Conservation (phyloP, 768 basidiomycete species). For the Austroboletus festivus region DNA sequence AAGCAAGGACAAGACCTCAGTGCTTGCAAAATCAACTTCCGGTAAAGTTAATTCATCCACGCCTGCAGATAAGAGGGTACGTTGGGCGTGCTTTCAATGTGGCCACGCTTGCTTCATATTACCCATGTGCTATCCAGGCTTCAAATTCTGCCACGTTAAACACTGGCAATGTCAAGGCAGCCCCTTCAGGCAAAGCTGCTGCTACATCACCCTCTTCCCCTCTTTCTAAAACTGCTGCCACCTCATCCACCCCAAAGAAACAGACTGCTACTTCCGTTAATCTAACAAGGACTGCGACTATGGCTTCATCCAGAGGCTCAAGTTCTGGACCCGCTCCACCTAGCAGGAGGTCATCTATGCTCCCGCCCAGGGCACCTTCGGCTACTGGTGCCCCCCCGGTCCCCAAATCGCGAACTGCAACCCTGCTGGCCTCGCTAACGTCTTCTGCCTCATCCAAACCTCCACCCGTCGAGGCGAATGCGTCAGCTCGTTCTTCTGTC, state of each 20-base stretch:
- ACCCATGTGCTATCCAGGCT: constrained; percentile 43
- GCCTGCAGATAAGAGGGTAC: constrained; percentile 67
- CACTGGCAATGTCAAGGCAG: constrained; percentile 48
- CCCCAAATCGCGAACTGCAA: constrained; percentile 37
- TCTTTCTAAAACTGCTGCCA: constrained; percentile 28
- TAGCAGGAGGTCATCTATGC: constrained; percentile 31
- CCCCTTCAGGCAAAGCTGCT: constrained; percentile 42
- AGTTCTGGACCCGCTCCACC: constrained; percentile 32
- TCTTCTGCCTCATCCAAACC: constrained; percentile 21
- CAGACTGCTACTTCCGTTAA: constrained; percentile 26
- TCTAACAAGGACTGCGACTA: constrained; percentile 32
- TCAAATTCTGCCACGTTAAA: constrained; percentile 67
- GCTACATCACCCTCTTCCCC: constrained; percentile 30
- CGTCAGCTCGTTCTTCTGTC: constrained; percentile 44
- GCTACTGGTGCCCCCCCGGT: constrained; percentile 37
- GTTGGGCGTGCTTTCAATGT: constrained; percentile 20
- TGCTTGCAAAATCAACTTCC: constrained; percentile 41
- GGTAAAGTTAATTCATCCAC: constrained; percentile 51
- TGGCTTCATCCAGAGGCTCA: constrained; percentile 32
- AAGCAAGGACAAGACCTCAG: constrained; percentile 33
- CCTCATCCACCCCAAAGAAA: constrained; percentile 32
- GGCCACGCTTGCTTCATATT: constrained; percentile 22
- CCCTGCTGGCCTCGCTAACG: constrained; percentile 26
- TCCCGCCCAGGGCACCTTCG: constrained; percentile 35
- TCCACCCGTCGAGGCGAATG: constrained; percentile 20